Evolutionary conservation across 176 grass and related monocot species (phyloP).

Genomic region (Oryza nivara): DNA sequence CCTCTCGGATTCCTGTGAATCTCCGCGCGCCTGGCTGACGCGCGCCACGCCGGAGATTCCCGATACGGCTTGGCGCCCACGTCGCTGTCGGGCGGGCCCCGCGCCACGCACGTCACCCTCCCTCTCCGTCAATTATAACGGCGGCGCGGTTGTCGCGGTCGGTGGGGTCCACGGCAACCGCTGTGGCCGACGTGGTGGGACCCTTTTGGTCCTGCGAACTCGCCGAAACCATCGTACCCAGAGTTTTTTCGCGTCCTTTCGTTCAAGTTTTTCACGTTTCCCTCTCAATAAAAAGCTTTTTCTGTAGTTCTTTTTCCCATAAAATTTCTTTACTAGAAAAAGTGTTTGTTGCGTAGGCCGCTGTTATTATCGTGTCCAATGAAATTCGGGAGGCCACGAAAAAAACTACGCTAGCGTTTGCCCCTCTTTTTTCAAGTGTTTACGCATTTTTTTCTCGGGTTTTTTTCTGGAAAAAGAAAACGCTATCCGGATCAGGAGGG

Average conservation of each 20-base stretch:
- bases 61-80: neutral
- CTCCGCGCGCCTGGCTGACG: constrained; percentile 14
- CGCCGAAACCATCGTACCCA: neutral
- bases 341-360: neutral
- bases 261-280: neutral
- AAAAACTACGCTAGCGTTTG: too few species aligned
- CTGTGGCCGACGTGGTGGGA: constrained; percentile 13
- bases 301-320: neutral
- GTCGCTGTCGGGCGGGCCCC: neutral
- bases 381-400: neutral
- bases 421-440: too few species aligned
- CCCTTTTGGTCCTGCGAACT: neutral
- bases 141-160: neutral
- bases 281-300: too few species aligned
- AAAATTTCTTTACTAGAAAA: too few species aligned
- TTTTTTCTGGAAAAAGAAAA: neutral
- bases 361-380: neutral
- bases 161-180: neutral
- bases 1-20: constrained; percentile 45
- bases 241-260: neutral
- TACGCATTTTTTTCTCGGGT: neutral
- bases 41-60: constrained; percentile 40
- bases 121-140: neutral
- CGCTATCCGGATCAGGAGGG: neutral
- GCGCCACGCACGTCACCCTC: neutral